phyloP scores from a whole-genome alignment of 2,329 filamentous ascomycete genomes.

The Cercospora sojina region DNA sequence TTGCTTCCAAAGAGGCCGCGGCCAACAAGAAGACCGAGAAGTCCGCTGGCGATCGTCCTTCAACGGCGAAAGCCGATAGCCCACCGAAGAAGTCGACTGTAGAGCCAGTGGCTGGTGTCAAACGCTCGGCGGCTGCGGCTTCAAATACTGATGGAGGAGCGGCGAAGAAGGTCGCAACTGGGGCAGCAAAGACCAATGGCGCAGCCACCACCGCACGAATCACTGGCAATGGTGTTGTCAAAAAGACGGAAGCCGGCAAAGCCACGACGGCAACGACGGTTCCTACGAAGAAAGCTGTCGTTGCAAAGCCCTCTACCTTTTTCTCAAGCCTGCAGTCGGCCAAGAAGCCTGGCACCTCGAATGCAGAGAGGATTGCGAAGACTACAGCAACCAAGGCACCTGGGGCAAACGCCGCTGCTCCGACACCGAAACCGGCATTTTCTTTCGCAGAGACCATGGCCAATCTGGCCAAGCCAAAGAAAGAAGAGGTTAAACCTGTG shows the following conservation, averaged over 20 bases:
- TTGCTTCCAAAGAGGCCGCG: constrained; percentile 29
- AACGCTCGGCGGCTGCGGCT: constrained; percentile 33
- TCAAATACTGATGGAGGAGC: constrained; percentile 24
- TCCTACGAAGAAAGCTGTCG: constrained; percentile 33
- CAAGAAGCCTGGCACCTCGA: constrained; percentile 44
- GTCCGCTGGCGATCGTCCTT: constrained; percentile 6
- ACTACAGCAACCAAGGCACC: constrained; percentile 25
- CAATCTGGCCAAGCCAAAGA: constrained; percentile 55
- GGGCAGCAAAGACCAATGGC: constrained; percentile 25
- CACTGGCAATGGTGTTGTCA: constrained; percentile 24
- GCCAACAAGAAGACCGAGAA: constrained; percentile 40
- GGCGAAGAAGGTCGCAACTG: constrained; percentile 39
- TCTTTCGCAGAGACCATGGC: constrained; percentile 43
- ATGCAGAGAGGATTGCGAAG: constrained; percentile 31
- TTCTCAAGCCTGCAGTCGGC: constrained; percentile 49
- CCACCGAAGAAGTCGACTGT: constrained; percentile 36
- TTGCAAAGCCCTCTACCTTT: constrained; percentile 48
- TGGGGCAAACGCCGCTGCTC: constrained; percentile 32
- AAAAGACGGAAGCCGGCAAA: constrained; percentile 28
- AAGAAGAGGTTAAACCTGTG: constrained; percentile 48
- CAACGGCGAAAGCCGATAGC: constrained; percentile 31
- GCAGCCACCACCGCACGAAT: constrained; percentile 21
- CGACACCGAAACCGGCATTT: constrained; percentile 37
- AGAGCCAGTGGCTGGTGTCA: constrained; percentile 37
- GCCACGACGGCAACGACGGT: constrained; percentile 18